Evolutionary conservation across 139 green algal species (phyloP).

Genomic region (Mesostigma viride): DNA sequence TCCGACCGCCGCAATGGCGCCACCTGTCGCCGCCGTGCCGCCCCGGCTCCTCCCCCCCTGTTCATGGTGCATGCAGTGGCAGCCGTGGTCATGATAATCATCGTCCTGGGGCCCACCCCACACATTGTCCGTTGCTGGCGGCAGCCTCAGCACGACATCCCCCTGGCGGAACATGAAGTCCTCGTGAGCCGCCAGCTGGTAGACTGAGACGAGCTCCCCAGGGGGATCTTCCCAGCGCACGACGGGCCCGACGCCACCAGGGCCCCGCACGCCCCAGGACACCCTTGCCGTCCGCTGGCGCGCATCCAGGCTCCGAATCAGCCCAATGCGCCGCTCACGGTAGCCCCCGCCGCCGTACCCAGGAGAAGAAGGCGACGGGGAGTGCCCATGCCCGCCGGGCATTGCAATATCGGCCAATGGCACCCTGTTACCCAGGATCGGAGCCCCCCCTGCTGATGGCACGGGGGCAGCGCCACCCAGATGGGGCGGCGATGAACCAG

Average conservation of each 20-base stretch:
- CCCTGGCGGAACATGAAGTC: conserved; percentile 36
- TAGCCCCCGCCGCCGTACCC: background rate
- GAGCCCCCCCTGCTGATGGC: no score
- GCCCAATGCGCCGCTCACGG: background rate
- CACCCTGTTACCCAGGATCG: no score
- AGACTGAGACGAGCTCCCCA: conserved; percentile 33
- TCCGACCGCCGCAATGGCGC: background rate
- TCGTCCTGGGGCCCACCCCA: no score
- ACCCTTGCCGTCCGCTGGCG: conserved; percentile 27
- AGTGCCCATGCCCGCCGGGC: no score
- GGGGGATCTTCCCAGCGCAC: no score
- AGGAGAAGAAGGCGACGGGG: background rate
- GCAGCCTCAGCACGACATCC: conserved; percentile 22
- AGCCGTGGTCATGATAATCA: no score
- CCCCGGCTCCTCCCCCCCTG: no score
- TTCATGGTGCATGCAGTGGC: no score
- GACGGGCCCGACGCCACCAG: background rate
- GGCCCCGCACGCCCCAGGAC: conserved; percentile 19
- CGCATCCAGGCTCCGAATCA: conserved; percentile 24
- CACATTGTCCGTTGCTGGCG: no score
- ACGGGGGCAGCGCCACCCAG: no score
- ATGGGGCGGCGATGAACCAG: no score
- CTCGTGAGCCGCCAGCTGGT: conserved; percentile 29
- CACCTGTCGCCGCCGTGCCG: background rate
- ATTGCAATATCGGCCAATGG: no score